Base-by-base conservation (phyloP, 108 stramenopile species). In the Nitzschia putrida region DNA sequence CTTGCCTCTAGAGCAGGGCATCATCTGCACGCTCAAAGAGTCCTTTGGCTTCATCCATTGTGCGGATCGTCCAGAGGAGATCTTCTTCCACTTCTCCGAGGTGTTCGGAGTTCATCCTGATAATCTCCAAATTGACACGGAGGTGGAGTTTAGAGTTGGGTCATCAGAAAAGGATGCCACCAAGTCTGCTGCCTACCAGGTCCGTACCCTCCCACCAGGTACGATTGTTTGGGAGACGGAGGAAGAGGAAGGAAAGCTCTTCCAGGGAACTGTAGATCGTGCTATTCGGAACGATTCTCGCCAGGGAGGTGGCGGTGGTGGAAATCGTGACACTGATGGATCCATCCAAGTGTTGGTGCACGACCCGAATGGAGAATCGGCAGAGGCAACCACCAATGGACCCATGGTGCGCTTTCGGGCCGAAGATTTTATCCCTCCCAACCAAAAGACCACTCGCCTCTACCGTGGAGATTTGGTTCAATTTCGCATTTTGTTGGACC, bases 31-130 rank as follows among this genome's bases (percentile, higher is more conserved):
- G 16, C 71, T 91, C 21, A 68, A 77, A 14, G 90, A 91, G 37
- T 71, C 75, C 49, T 91, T 88, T 73, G 90, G 90, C 23, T 91
- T 91, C 54, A 91, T 91, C 47, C 75, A 82, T 49, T 91, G 88
- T 58, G 90, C 90, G 53, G 81, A 86, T 71, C 90, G 90, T n/a
- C 80, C 80, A 1, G 67, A 70, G n/a, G 85, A 88, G 66, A 53
- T 91, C 18, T 91, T 91, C 73, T 91, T 91, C 61, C 90, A 91
- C 64, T 88, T 83, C 64, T 79, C 80, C 14, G 54, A 69, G 24
- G 74, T 73, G 7, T 52, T 20, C 43, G 66, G 74, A 10, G 50
- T 57, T 24, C 71, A 73, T 78, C 63, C 80, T 9, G 82, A 81
- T 68, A 80, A 86, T 21, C 67, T 91, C 74, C 64, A 80, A 52